These are phyloP conservation scores for Juncus inflexus DNA, from an alignment of 176 grass and related monocot genomes.

Conservation along the genomic window DNA sequence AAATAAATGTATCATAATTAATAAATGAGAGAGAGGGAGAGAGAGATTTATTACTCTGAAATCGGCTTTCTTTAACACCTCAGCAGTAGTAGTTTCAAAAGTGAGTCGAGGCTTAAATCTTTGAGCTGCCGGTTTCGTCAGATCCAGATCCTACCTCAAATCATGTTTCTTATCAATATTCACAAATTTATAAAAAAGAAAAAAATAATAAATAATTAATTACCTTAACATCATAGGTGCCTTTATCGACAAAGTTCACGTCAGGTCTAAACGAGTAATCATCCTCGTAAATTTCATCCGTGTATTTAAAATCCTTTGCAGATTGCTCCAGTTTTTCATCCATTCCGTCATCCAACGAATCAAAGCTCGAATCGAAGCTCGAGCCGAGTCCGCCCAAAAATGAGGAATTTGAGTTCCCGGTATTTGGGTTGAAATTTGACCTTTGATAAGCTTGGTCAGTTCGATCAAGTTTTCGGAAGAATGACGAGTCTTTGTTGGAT, in stretches of 20 bases:
- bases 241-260: constrained; percentile 41
- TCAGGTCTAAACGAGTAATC: constrained; percentile 59
- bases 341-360: constrained; percentile 70
- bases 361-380: constrained; percentile 30
- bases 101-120: constrained; percentile 33
- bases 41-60: constrained; percentile 57
- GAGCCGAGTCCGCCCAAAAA: constrained; percentile 2
- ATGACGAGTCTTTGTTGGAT: not conserved
- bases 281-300: constrained; percentile 39
- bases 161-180: not conserved
- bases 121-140: constrained; percentile 52
- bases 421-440: constrained; percentile 21
- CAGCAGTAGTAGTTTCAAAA: constrained; percentile 67
- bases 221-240: constrained; percentile 53
- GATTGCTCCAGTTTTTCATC: constrained; percentile 33
- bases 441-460: constrained; percentile 25
- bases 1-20: constrained; percentile 22
- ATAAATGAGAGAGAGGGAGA: not conserved
- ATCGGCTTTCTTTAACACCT: constrained; percentile 90
- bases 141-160: constrained; percentile 71
- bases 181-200: not conserved
- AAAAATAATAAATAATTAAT: constrained; percentile 24
- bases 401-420: constrained; percentile 26
- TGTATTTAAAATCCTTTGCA: constrained; percentile 38
- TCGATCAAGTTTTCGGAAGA: constrained; percentile 53